Evolutionary conservation across 352 stramenopile species (phyloP).

Genomic region (Phytophthora boehmeriae): DNA sequence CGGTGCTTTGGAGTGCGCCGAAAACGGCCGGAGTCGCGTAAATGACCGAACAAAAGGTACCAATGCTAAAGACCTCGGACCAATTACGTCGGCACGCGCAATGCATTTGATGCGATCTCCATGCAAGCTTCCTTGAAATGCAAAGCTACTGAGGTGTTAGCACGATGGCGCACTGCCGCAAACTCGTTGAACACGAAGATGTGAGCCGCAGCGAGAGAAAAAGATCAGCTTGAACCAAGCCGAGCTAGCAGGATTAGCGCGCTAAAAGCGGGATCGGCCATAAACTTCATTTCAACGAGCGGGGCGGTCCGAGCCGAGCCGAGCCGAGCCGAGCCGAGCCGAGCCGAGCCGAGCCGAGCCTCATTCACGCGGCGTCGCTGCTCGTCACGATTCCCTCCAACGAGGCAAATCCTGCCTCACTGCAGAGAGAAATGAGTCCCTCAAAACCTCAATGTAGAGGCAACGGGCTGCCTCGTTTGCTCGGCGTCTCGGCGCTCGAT

Average conservation of each 20-base stretch:
- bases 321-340: too few relatives aligned
- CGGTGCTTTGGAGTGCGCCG: too few relatives aligned
- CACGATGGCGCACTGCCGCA: background rate
- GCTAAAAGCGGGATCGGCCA: background rate
- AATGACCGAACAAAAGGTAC: too few relatives aligned
- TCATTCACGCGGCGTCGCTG: background rate
- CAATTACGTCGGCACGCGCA: too few relatives aligned
- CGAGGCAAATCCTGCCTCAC: background rate
- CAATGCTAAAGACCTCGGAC: too few relatives aligned
- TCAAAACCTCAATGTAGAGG: background rate
- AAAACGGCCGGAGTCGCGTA: too few relatives aligned
- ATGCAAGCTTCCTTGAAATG: background rate
- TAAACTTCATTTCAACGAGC: background rate
- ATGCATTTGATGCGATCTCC: too few relatives aligned
- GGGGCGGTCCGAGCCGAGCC: too few relatives aligned
- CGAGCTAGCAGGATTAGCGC: background rate
- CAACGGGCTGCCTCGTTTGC: background rate
- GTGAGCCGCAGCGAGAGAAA: background rate
- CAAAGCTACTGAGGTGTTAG: background rate
- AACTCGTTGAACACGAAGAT: background rate
- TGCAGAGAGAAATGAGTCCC: background rate
- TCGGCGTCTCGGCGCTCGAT: background rate
- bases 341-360: too few relatives aligned
- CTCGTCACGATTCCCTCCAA: background rate
- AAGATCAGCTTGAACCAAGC: background rate